These are phyloP conservation scores for Lineolata rhizophorae DNA, from an alignment of 495 filamentous ascomycete genomes.

Conservation along the genomic window DNA sequence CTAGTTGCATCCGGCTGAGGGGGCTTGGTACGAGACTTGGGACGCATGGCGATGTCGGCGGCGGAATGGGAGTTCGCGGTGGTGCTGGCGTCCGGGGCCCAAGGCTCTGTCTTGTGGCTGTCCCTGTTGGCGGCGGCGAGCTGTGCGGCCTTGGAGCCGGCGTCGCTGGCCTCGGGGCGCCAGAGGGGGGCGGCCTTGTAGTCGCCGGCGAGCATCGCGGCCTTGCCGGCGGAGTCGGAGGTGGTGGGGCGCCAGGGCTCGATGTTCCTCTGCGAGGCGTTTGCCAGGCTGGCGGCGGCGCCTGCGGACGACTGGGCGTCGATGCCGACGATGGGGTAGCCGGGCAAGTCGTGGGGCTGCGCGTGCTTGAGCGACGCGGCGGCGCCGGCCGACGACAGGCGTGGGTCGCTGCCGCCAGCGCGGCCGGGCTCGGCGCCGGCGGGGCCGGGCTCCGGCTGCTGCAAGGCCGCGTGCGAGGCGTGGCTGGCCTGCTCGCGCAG, in stretches of 20 bases:
- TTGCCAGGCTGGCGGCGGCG: slow-evolving; percentile 50
- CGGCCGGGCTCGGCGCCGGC: too few relatives aligned
- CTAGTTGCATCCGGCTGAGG: slow-evolving; percentile 25
- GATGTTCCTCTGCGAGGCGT: slow-evolving; percentile 37
- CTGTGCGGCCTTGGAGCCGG: slow-evolving; percentile 51
- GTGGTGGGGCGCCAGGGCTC: slow-evolving; percentile 38
- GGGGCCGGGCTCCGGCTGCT: too few relatives aligned
- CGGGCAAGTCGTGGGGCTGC: slow-evolving; percentile 41
- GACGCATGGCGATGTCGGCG: slow-evolving; percentile 33
- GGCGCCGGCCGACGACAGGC: too few relatives aligned
- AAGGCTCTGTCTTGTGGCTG: slow-evolving; percentile 28
- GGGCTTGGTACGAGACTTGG: too few relatives aligned
- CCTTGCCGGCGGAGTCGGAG: slow-evolving; percentile 47
- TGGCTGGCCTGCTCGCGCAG: too few relatives aligned
- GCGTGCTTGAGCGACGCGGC: slow-evolving; percentile 46
- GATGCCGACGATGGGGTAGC: slow-evolving; percentile 42
- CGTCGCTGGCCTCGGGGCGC: slow-evolving; percentile 30
- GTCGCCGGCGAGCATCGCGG: slow-evolving; percentile 46
- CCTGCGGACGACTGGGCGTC: slow-evolving; percentile 43
- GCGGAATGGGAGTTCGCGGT: slow-evolving; percentile 37
- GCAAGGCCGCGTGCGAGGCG: too few relatives aligned
- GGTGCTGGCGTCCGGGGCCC: slow-evolving; percentile 23
- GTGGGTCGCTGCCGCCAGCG: not conserved
- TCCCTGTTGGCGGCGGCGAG: slow-evolving; percentile 45
- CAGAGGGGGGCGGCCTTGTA: slow-evolving; percentile 33